Evolutionary conservation across 2,329 filamentous ascomycete genomes (phyloP).

Genomic region (Sclerotinia nivalis): DNA sequence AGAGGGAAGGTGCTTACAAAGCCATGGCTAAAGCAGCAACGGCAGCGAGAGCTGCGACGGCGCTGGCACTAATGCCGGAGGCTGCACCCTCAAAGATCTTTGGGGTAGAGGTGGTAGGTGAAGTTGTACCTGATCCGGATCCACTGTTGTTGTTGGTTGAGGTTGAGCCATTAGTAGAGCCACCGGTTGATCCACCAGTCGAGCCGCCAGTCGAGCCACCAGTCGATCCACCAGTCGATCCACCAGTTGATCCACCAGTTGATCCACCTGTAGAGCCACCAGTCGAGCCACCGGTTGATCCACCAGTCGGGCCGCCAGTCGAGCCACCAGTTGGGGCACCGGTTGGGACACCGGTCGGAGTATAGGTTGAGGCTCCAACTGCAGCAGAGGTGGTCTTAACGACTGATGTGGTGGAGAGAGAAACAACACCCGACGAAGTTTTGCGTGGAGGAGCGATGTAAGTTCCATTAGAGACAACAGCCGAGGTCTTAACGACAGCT

Average conservation of each 20-base stretch:
- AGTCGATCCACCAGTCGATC: too few species aligned
- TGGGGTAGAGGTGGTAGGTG: not conserved
- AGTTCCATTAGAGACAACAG: not conserved
- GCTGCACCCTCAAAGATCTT: not conserved
- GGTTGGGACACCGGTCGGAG: too few species aligned
- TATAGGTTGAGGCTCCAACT: not conserved
- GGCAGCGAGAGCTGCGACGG: slow-evolving; percentile 3
- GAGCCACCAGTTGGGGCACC: too few species aligned
- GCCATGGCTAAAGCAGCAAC: not conserved
- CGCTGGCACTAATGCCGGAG: too few species aligned
- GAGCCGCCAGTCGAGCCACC: not conserved
- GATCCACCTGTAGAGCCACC: too few species aligned
- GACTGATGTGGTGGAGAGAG: too few species aligned
- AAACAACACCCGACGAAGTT: too few species aligned
- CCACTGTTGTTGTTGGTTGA: not conserved
- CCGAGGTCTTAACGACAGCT: not conserved
- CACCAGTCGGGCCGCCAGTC: too few species aligned
- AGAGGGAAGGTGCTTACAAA: not conserved
- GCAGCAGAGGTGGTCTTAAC: too few species aligned
- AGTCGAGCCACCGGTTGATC: too few species aligned
- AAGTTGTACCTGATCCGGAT: not conserved
- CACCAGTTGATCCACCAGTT: too few species aligned
- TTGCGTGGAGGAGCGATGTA: not conserved
- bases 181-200: not conserved
- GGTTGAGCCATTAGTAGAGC: too few species aligned